A percentile compares a stretch with the other conserved stretches of the same genome.
Evolutionary conservation across 2,329 filamentous ascomycete species (phyloP).

Genomic region (Fusarium denticulatum): DNA sequence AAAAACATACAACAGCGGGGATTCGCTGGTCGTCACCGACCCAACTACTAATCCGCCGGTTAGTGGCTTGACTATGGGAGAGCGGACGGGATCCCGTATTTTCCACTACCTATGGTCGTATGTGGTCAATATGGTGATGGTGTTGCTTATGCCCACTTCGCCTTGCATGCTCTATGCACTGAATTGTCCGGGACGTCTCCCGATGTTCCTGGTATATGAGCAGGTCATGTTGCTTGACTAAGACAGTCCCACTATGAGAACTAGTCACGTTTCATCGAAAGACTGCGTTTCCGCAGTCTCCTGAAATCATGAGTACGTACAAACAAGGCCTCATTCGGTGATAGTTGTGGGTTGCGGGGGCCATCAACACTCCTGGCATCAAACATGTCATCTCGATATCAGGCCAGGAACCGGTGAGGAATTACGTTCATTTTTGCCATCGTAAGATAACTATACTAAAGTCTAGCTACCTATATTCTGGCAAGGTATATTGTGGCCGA

Average conservation of each 20-base stretch:
- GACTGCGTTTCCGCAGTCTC: neutral
- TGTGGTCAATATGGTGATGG: neutral
- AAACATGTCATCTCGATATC: neutral
- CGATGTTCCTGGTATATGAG: slow-evolving; percentile 5
- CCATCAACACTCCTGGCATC: neutral
- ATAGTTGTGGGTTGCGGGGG: neutral
- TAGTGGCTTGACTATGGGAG: slow-evolving; percentile 33
- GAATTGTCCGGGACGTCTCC: slow-evolving; percentile 6
- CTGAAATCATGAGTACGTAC: neutral
- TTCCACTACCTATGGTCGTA: slow-evolving; percentile 37
- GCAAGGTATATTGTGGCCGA: neutral
- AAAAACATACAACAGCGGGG: no score
- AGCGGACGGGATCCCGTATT: slow-evolving; percentile 38
- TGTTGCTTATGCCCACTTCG: neutral
- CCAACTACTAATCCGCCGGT: slow-evolving; percentile 36
- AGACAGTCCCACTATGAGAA: neutral
- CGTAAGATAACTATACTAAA: neutral
- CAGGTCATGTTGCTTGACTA: neutral
- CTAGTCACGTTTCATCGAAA: neutral
- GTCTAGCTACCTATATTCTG: neutral
- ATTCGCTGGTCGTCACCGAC: slow-evolving; percentile 24
- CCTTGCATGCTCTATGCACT: neutral
- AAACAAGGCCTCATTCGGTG: neutral
- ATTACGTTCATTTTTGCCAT: neutral
- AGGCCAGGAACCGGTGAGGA: neutral